Base-by-base conservation (phyloP, 208 protist species). In the Acanthamoeba sp. region DNA sequence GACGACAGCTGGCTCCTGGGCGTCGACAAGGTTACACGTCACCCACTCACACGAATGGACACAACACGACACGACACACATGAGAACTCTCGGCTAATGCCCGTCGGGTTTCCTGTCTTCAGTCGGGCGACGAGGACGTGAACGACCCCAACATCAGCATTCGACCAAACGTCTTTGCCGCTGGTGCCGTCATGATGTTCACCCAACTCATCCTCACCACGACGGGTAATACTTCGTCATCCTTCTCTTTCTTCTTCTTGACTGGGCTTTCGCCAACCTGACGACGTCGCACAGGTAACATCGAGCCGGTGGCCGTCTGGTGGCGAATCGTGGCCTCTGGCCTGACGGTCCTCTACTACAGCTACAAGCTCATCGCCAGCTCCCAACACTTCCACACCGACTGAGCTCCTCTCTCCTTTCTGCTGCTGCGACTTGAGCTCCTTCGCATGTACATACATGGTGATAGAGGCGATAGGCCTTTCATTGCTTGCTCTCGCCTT, bases 351-450 rank as follows among this genome's bases (percentile, higher is more conserved):
- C n/a, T 85, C 45, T 85, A 59, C 76, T 85, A 85, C 48, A 85
- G n/a, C 76, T 85, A 59, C 45, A 85, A 57, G 76, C 76, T 85
- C 48, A 50, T 85, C 48, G 38, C 76, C 76, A 85, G 76, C 45
- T 85, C 76, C 10, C 76, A 85, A 36, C 76, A 85, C 42, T 85
- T 85, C 76, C 76, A 85, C 76, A 85, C n/a, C 76, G 76, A 85
- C 76, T 85, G 29, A 52, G 20, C 55, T 62, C 55, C 9, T 62
- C 16, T 59, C 55, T 20, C 18, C 18, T 22, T 36, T 73, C 22
- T 36, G 14, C 64, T 62, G 20, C 55, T 50, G 9, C n/a, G n/a
- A n/a, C n/a, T n/a, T n/a, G n/a, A n/a, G n/a, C 45, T 50, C 5
- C 45, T 50, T 50, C 45, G 59, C n/a, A 66, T 32, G n/a, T 80